These are phyloP conservation scores for Dactylella cylindrospora DNA, from an alignment of 2,329 filamentous ascomycete genomes.

Conservation along the genomic window DNA sequence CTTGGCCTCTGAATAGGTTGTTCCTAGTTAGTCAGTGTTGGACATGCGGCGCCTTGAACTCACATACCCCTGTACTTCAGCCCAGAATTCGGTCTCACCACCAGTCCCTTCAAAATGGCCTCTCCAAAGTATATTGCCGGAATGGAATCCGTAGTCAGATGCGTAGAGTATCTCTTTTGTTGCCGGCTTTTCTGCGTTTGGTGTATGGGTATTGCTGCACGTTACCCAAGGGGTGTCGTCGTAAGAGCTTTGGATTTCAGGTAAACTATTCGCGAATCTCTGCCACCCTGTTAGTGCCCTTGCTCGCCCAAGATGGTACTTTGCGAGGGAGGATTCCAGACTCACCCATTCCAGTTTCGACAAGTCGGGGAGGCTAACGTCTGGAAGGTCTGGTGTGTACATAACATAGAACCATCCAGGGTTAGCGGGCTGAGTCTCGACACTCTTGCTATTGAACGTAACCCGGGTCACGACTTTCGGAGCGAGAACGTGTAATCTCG, in stretches of 20 bases:
- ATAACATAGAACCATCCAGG: conserved; percentile 57
- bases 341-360: conserved; percentile 59
- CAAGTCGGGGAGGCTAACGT: conserved; percentile 62
- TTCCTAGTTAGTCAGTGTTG: too few relatives aligned
- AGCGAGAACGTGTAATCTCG: conserved; percentile 67
- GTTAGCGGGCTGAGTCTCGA: conserved; percentile 52
- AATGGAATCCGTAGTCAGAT: conserved; percentile 73
- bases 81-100: conserved; percentile 60
- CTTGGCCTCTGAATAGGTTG: conserved; percentile 56
- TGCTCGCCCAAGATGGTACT: not conserved
- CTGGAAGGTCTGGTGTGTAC: conserved; percentile 57
- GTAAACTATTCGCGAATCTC: conserved; percentile 70
- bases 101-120: conserved; percentile 68
- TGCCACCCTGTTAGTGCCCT: conserved; percentile 11
- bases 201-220: conserved; percentile 62
- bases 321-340: not conserved
- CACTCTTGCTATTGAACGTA: conserved; percentile 61
- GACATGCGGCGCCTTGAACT: too few relatives aligned
- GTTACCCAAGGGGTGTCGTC: conserved; percentile 68
- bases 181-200: conserved; percentile 61
- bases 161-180: conserved; percentile 69
- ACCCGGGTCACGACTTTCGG: conserved; percentile 58
- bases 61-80: conserved; percentile 60
- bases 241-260: conserved; percentile 66
- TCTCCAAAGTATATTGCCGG: conserved; percentile 68